These are phyloP conservation scores for Aspergillus cavernicola DNA, from an alignment of 495 filamentous ascomycete species.

Conservation along the genomic window DNA sequence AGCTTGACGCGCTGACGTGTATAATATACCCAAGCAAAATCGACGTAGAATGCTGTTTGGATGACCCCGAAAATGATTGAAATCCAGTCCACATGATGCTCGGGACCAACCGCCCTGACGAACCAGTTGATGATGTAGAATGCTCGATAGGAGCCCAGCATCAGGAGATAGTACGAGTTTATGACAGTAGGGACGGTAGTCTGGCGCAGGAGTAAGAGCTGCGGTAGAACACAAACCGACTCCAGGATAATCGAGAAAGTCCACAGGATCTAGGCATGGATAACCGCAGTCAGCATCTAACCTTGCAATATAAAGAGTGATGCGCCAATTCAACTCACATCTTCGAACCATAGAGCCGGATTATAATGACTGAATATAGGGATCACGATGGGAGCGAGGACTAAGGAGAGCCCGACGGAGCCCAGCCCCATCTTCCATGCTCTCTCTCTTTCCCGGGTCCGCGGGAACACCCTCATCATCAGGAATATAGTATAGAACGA, in stretches of 20 bases:
- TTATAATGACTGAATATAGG: conserved; percentile 51
- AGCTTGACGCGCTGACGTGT: conserved; percentile 92
- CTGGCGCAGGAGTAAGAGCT: conserved; percentile 86
- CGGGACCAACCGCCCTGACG: conserved; percentile 54
- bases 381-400: conserved; percentile 63
- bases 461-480: conserved; percentile 82
- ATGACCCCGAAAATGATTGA: conserved; percentile 80
- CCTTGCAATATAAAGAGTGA: neutral
- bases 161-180: conserved; percentile 87
- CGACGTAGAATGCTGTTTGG: conserved; percentile 86
- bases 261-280: conserved; percentile 59
- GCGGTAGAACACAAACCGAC: conserved; percentile 84
- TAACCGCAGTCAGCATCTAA: conserved; percentile 7
- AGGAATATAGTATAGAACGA: conserved; percentile 84
- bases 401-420: conserved; percentile 54
- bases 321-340: conserved; percentile 42
- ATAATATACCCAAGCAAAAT: conserved; percentile 98
- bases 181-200: conserved; percentile 95
- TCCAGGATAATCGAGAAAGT: conserved; percentile 88
- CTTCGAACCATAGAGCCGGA: conserved; percentile 42
- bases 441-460: conserved; percentile 83
- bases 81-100: conserved; percentile 63
- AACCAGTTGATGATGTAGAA: conserved; percentile 96
- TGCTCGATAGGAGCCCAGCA: conserved; percentile 83
- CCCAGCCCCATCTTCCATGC: conserved; percentile 81